Evolutionary conservation across 352 stramenopile species (phyloP).

Genomic region (Pythium folliculosum): DNA sequence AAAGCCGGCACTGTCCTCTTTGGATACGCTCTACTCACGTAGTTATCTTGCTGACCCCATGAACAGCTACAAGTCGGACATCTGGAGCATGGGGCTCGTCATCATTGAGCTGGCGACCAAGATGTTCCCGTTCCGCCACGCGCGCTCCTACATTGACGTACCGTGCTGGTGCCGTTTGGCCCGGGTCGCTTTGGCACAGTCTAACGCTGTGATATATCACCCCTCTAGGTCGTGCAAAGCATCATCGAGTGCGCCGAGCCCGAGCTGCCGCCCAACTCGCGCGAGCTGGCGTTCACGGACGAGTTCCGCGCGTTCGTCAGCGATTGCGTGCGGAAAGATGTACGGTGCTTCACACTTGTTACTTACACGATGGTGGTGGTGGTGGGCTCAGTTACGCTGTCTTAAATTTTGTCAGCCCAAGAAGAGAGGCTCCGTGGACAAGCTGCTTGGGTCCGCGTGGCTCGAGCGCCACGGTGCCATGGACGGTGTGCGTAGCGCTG

Average conservation of each 20-base stretch:
- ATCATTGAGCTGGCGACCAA: constrained; percentile 70
- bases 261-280: constrained; percentile 36
- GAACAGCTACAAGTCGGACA: constrained; percentile 72
- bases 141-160: constrained; percentile 71
- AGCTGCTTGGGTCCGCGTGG: constrained; percentile 56
- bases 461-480: constrained; percentile 54
- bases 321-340: constrained; percentile 67
- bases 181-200: not conserved
- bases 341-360: constrained; percentile 19
- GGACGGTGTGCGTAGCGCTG: constrained; percentile 32
- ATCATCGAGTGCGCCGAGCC: constrained; percentile 68
- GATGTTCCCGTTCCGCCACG: constrained; percentile 54
- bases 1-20: too few relatives aligned
- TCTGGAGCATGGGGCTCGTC: constrained; percentile 78
- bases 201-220: not conserved
- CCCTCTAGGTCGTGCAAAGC: constrained; percentile 61
- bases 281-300: constrained; percentile 36
- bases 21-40: too few relatives aligned
- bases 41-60: not conserved
- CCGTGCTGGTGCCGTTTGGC: not conserved
- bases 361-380: too few relatives aligned
- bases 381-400: not conserved
- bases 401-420: constrained; percentile 35
- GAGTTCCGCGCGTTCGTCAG: constrained; percentile 65
- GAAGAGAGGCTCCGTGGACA: constrained; percentile 56